Evolutionary conservation across 1,284 basidiomycete species (phyloP).

Genomic region (Sporisorium exsertum): DNA sequence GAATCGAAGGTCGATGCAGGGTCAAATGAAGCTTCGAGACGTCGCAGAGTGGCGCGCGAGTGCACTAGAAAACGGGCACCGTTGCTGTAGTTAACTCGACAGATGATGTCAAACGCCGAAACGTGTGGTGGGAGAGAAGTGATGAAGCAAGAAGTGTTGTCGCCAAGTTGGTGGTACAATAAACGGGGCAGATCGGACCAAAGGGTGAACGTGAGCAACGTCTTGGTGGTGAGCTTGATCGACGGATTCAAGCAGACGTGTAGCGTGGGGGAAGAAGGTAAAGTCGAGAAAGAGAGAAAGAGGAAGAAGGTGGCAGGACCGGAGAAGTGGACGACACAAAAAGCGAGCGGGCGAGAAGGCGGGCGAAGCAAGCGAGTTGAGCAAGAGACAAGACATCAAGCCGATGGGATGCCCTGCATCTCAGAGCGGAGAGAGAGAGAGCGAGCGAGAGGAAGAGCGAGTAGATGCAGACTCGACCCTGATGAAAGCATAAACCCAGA

Average conservation of each 20-base stretch:
- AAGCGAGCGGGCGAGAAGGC: neutral
- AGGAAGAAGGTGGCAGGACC: neutral
- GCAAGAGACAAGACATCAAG: neutral
- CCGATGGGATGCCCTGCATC: neutral
- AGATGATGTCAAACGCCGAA: neutral
- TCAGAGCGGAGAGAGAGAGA: neutral
- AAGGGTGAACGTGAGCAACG: neutral
- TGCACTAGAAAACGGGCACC: neutral
- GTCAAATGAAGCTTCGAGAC: conserved; percentile 20
- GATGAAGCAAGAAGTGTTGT: neutral
- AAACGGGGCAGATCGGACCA: neutral
- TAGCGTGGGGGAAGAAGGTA: neutral
- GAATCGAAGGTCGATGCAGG: conserved; percentile 15
- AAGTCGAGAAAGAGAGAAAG: neutral
- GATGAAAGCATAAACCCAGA: conserved; percentile 5
- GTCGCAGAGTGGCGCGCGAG: neutral
- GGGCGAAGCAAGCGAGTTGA: neutral
- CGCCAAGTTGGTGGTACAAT: neutral
- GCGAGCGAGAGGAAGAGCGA: neutral
- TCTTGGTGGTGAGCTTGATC: neutral
- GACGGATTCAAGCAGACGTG: neutral
- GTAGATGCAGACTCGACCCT: conserved; percentile 7
- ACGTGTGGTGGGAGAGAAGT: neutral
- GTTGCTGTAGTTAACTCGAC: neutral
- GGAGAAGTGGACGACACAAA: neutral